Base-by-base conservation (phyloP, 805 yeast species). In the Wickerhamomyces hampshirensis region DNA sequence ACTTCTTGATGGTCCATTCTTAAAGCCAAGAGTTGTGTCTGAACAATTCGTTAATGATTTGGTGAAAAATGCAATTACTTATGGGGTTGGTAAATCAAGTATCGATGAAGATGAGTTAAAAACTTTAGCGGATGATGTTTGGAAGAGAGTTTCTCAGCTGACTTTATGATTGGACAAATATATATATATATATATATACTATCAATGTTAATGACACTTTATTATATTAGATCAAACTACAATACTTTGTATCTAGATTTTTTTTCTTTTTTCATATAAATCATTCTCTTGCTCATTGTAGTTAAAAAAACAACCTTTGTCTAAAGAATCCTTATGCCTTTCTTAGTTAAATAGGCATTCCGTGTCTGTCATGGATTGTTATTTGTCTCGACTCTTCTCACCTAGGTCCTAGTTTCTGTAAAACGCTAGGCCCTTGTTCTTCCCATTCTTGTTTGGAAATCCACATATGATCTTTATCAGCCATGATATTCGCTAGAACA, bases 401-500 rank as follows among this genome's bases (percentile, higher is more conserved):
- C 64, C 98, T 78, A 40, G 97, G 96, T 6, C 98, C 98, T 53
- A 93, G 77, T 64, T 93, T 93, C 24, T 73, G 65, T 62, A 93
- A 75, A 10, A 86, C 76, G 26, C 89, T 73, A 29, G 95, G 76
- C 23, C 98, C 98, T 56, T 84, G 87, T 68, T 93, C 98, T 60
- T 87, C 93, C 98, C 98, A 93, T 65, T 93, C 98, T 59, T 84
- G 87, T 59, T 84, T 89, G 36, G 86, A 71, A 49, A 93, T 77
- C 98, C 98, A 93, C 95, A 93, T 85, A 56, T 89, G 97, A 48
- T 89, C 97, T 62, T 91, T 93, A 60, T 89, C 96, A 31, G 95
- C 95, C 98, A 93, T 93, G 50, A 93, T 91, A 58, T 84, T 87
- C 23, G 98, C 98, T 58, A 93, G 72, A 15, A 93, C 98, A 5